Conservation (phyloP, 495 filamentous ascomycete species). For the Lophium mytilinum region DNA sequence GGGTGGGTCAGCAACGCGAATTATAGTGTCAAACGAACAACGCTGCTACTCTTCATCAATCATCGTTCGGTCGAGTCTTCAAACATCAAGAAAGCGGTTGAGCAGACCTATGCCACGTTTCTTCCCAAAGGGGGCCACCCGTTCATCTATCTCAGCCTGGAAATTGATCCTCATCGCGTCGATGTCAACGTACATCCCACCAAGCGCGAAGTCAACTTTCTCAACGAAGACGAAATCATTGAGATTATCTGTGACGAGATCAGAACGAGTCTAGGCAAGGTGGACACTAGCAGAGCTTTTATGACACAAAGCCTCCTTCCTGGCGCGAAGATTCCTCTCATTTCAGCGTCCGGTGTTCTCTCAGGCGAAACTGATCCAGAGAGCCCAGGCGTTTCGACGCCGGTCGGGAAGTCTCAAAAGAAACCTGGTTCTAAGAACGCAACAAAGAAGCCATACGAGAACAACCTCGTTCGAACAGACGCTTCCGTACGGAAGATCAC, state of each 20-base stretch:
- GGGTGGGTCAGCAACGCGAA: slow-evolving; percentile 91
- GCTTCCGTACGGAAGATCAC: slow-evolving; percentile 90
- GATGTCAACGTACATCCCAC: slow-evolving; percentile 99
- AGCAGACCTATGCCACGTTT: slow-evolving; percentile 84
- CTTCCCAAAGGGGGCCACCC: slow-evolving; percentile 93
- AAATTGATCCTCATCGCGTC: slow-evolving; percentile 86
- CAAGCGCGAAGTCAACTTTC: slow-evolving; percentile 95
- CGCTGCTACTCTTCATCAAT: slow-evolving; percentile 90
- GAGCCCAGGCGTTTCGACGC: not conserved
- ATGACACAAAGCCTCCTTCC: slow-evolving; percentile 86
- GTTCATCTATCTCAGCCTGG: slow-evolving; percentile 85
- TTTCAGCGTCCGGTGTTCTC: not conserved
- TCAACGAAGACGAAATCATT: slow-evolving; percentile 96
- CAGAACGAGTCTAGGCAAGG: slow-evolving; percentile 68
- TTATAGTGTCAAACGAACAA: slow-evolving; percentile 87
- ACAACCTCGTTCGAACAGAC: slow-evolving; percentile 86
- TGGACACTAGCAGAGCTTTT: slow-evolving; percentile 93
- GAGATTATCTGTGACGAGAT: slow-evolving; percentile 80
- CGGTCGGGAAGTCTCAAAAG: not conserved
- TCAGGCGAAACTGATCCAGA: not conserved
- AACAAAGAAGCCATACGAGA: slow-evolving; percentile 65
- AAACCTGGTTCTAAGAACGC: slow-evolving; percentile 33
- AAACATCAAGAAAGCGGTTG: slow-evolving; percentile 78
- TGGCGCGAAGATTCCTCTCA: slow-evolving; percentile 43
- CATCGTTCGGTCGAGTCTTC: slow-evolving; percentile 93